phyloP scores from a whole-genome alignment of 495 filamentous ascomycete genomes.

The Penicillium paxilli region DNA sequence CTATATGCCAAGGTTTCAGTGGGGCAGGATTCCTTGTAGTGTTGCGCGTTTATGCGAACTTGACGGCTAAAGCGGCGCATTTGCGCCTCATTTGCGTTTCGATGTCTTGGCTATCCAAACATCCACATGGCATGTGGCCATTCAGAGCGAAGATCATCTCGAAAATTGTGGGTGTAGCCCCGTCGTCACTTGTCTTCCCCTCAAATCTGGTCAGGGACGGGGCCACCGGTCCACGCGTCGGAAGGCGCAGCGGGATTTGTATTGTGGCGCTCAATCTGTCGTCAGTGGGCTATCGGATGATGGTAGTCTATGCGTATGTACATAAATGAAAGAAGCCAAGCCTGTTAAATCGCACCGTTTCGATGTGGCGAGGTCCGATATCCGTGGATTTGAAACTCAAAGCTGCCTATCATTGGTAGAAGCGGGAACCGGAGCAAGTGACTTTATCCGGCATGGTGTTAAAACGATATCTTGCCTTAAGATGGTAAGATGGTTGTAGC shows the following conservation, averaged over 20 bases:
- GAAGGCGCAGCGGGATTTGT: background rate
- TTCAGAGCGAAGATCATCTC: background rate
- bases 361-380: background rate
- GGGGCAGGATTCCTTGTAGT: background rate
- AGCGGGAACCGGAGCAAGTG: background rate
- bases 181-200: background rate
- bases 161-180: background rate
- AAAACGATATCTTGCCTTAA: background rate
- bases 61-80: background rate
- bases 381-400: background rate
- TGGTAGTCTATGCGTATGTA: background rate
- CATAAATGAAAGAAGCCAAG: too few relatives aligned
- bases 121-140: background rate
- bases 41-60: background rate
- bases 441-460: too few relatives aligned
- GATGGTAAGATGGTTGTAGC: too few relatives aligned
- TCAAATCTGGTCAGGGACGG: background rate
- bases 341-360: background rate
- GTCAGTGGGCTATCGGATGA: background rate
- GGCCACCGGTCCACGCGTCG: slow-evolving; percentile 21
- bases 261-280: slow-evolving; percentile 7
- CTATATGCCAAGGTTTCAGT: background rate
- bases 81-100: background rate
- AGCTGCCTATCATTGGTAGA: background rate
- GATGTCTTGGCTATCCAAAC: slow-evolving; percentile 1